phyloP scores from a whole-genome alignment of 495 filamentous ascomycete genomes.

The Aspergillus ellipticus region DNA sequence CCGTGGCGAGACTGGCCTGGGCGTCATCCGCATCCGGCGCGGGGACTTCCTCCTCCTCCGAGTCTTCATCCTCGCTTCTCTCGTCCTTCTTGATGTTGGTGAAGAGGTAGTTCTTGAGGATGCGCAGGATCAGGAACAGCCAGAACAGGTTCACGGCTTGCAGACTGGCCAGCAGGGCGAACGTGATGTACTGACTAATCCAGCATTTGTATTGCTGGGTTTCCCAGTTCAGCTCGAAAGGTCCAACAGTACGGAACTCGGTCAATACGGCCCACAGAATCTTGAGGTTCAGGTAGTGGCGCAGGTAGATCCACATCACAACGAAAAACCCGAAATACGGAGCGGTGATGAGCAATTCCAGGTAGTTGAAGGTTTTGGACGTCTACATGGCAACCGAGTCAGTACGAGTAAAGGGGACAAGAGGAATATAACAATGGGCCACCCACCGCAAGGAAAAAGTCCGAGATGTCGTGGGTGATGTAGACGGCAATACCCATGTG shows the following conservation, averaged over 20 bases:
- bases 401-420: neutral
- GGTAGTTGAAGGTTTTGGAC: conserved; percentile 91
- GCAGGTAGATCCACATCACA: conserved; percentile 82
- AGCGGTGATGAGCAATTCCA: conserved; percentile 69
- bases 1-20: conserved; percentile 29
- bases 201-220: conserved; percentile 78
- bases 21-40: conserved; percentile 20
- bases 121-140: conserved; percentile 76
- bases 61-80: conserved; percentile 59
- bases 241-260: conserved; percentile 84
- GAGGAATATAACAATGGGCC: neutral
- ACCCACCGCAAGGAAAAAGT: conserved; percentile 95
- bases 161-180: conserved; percentile 63
- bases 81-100: conserved; percentile 49
- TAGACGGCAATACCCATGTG: conserved; percentile 97
- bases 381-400: conserved; percentile 49
- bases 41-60: conserved; percentile 39
- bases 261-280: conserved; percentile 84
- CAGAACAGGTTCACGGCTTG: conserved; percentile 86
- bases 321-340: conserved; percentile 88
- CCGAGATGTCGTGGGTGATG: conserved; percentile 91
- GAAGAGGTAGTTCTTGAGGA: conserved; percentile 59
- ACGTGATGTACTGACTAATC: conserved; percentile 71
- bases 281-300: conserved; percentile 85
- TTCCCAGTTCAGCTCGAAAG: conserved; percentile 83